Conservation (phyloP, 2,329 filamentous ascomycete genomes). For the Myriosclerotinia curreyana region DNA sequence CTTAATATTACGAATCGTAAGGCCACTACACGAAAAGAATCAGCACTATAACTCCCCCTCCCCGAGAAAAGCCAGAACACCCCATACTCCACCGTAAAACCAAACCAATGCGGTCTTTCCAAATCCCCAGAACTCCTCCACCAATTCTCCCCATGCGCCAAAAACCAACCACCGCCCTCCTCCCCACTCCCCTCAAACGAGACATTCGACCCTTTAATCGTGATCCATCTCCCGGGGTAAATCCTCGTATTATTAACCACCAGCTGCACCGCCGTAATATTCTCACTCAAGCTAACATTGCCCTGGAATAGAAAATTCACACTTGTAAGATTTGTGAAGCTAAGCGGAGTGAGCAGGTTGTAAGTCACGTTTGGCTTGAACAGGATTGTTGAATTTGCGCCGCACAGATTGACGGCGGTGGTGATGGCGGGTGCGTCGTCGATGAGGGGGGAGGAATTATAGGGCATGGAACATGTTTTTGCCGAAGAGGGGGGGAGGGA, state of each 20-base stretch:
- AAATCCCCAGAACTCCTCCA: neutral
- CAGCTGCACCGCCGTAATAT: conserved; percentile 12
- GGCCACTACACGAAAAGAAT: neutral
- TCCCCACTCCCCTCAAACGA: conserved; percentile 2
- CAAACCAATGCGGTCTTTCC: conserved; percentile 16
- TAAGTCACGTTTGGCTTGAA: conserved; percentile 15
- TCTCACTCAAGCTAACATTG: conserved; percentile 18
- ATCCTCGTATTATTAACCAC: conserved; percentile 14
- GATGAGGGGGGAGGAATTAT: neutral
- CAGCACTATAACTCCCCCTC: neutral
- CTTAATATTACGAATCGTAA: conserved; percentile 15
- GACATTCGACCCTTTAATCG: conserved; percentile 10
- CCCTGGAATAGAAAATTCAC: conserved; percentile 9
- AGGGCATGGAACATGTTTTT: conserved; percentile 18
- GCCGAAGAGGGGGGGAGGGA: neutral
- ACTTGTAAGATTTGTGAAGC: neutral
- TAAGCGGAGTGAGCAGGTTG: conserved; percentile 10
- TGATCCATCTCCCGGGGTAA: conserved; percentile 14
- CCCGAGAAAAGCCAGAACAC: too few relatives aligned
- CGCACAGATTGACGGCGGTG: neutral
- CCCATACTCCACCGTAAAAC: conserved; percentile 9
- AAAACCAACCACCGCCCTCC: conserved; percentile 4
- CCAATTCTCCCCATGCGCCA: conserved; percentile 19
- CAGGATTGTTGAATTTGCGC: conserved; percentile 1
- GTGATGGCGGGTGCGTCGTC: conserved; percentile 8